Percentiles rank a stretch among this genome's conserved stretches.
Evolutionary conservation across 768 basidiomycete genomes (phyloP).

Genomic region (Leccinum olivaceopallidum): DNA sequence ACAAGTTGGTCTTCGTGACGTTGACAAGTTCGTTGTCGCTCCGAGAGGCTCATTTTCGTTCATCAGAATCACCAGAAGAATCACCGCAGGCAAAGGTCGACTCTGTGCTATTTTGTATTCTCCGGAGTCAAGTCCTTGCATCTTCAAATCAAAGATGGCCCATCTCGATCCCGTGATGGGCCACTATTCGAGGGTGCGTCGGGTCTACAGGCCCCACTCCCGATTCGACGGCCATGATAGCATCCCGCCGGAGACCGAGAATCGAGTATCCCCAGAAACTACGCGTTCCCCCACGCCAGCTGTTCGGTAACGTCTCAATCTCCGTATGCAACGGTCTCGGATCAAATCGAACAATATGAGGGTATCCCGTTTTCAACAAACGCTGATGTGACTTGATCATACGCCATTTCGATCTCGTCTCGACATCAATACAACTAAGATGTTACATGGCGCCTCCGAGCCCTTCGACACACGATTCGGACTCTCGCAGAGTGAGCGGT

Average conservation of each 20-base stretch:
- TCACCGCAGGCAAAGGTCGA: neutral
- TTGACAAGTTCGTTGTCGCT: no score
- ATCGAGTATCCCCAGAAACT: neutral
- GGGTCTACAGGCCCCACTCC: neutral
- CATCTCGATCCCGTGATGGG: neutral
- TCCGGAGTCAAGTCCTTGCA: neutral
- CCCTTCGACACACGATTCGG: neutral
- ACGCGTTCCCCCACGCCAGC: neutral
- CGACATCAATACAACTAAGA: slow-evolving; percentile 18
- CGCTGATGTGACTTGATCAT: neutral
- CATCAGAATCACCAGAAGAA: neutral
- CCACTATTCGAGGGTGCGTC: neutral
- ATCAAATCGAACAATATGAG: slow-evolving; percentile 6
- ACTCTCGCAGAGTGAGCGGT: neutral
- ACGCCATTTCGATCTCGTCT: neutral
- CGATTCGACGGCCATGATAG: neutral
- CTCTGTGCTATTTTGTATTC: neutral
- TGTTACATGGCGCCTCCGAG: slow-evolving; percentile 23
- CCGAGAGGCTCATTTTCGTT: no score
- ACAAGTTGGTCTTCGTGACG: no score
- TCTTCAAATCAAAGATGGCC: neutral
- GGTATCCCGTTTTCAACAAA: slow-evolving; percentile 1
- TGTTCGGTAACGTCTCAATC: neutral
- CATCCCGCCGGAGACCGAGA: slow-evolving; percentile 5
- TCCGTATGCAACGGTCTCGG: slow-evolving; percentile 20